Evolutionary conservation across 2,329 filamentous ascomycete genomes (phyloP), one percentile per base, ranked within the genome.

Genomic region (Thermothelomyces thermophilus): DNA sequence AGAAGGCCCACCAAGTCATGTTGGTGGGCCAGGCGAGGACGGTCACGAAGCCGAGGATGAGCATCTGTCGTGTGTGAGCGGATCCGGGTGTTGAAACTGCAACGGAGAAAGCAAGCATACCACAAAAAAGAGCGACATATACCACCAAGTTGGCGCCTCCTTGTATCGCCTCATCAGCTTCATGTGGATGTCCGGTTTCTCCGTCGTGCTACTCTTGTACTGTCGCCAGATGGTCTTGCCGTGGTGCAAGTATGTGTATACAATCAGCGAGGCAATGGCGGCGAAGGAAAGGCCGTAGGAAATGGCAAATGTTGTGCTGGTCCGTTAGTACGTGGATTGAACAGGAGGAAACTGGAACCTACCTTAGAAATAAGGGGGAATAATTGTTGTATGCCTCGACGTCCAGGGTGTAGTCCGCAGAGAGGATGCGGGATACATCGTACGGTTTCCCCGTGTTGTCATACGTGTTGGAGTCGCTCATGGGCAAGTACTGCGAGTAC

Each of bases 261-360:
- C 74, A n/a, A 89, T 66, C 1, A 89, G 73, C 0, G 84, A 77
- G 0, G 84, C 71, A 35, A 88, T 85, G 43, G 83, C 77, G 3
- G 86, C 85, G 61, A 89, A 89, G 0, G 82, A 86, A 2, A 88
- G 68, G 0, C 84, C 86, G 58, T 88, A 89, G 0, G 76, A 73
- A 51, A 88, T 68, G 53, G 82, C 76, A 62, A 87, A 88, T 0
- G 84, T 85, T 1, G 84, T 87, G 55, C 83, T 86, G 41, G 22
- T 46, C 50, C 13, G 53, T 52, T 22, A 47, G 30, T 14, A 9
- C 24, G 9, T 22, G 3, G 13, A 2, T 5, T 16, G 2, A 24
- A 19, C 39, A 8, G 8, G n/a, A 10, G 13, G 5, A 53, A 20
- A 5, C 9, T 16, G 20, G 7, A 3, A 5, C 59, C 17, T 58